Conservation (phyloP, 164 flowering plant genomes). For the Piper betle region DNA sequence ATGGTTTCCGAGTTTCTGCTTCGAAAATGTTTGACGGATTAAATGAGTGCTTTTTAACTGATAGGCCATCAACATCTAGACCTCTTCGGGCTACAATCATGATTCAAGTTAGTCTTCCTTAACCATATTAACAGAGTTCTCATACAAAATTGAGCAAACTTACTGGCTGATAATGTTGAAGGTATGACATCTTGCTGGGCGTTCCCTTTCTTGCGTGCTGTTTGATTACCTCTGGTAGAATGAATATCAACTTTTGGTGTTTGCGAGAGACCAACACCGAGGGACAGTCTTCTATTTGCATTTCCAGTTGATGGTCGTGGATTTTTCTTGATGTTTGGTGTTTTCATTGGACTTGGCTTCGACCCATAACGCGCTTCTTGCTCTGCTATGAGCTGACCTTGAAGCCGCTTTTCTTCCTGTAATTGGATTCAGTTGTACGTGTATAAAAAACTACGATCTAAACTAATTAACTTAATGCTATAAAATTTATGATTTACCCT, state of each 20-base stretch:
- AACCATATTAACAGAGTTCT: neutral
- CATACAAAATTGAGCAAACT: neutral
- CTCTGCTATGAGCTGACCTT: conserved; percentile 8
- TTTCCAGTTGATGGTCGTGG: neutral
- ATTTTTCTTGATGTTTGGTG: neutral
- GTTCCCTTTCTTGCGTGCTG: conserved; percentile 27
- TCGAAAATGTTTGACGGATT: conserved; percentile 35
- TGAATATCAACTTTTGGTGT: conserved; percentile 1
- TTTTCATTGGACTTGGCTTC: conserved; percentile 1
- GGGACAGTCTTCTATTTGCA: conserved; percentile 1
- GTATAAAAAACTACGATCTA: neutral
- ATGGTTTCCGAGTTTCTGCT: conserved; percentile 48
- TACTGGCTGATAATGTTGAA: conserved; percentile 37
- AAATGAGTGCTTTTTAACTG: conserved; percentile 34
- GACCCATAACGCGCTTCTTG: conserved; percentile 1
- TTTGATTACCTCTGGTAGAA: neutral
- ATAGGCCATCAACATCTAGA: conserved; percentile 46
- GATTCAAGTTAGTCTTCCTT: neutral
- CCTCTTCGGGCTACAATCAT: conserved; percentile 41
- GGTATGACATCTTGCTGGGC: conserved; percentile 22
- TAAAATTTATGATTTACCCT: conserved; percentile 29
- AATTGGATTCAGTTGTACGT: neutral
- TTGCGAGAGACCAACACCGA: neutral
- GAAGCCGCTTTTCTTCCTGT: conserved; percentile 84
- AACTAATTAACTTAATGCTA: too few species aligned